Conservation (phyloP, 83 land plant genomes). For the Picea abies region DNA sequence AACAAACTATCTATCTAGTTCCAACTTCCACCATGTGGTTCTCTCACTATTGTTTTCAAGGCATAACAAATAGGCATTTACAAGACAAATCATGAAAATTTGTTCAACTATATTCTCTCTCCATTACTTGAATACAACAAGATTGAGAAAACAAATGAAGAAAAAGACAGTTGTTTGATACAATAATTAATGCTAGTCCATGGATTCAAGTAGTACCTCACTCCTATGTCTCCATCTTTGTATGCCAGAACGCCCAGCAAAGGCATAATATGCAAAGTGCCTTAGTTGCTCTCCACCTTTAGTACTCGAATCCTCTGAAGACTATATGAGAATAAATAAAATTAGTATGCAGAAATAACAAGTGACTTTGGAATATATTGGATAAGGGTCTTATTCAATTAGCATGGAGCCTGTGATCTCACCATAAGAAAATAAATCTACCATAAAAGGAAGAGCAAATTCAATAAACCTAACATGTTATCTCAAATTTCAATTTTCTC, state of each 20-base stretch:
- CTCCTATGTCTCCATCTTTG: constrained; percentile 83
- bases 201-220: constrained; percentile 47
- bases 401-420: not conserved
- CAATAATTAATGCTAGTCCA: not conserved
- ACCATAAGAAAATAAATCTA: not conserved
- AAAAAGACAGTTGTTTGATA: not conserved
- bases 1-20: not conserved
- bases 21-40: not conserved
- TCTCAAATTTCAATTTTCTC: no score
- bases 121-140: not conserved
- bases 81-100: not conserved
- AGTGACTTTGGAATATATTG: not conserved
- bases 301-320: constrained; percentile 10
- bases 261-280: constrained; percentile 95
- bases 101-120: not conserved
- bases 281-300: constrained; percentile 51
- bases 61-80: no score
- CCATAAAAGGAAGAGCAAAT: no score
- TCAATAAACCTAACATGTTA: no score
- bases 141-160: not conserved
- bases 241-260: constrained; percentile 80
- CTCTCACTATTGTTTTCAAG: not conserved
- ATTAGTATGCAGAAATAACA: not conserved
- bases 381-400: not conserved
- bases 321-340: not conserved